These are phyloP conservation scores for Psilocybe cubensis DNA, from an alignment of 768 basidiomycete genomes.

Conservation along the genomic window DNA sequence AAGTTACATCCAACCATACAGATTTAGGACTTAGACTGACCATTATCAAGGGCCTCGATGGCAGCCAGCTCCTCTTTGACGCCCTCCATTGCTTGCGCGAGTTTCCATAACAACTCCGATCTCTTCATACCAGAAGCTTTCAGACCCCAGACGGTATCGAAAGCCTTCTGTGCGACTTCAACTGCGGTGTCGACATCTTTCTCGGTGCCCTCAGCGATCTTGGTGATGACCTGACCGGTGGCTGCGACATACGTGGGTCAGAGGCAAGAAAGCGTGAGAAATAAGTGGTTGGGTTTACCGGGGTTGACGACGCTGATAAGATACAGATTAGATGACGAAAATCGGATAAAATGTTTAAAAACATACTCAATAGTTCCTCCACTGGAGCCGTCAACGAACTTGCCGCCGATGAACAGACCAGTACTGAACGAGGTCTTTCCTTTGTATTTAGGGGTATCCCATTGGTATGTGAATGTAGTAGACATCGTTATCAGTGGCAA, in stretches of 20 bases:
- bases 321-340: constrained; percentile 6
- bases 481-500: constrained; percentile 30
- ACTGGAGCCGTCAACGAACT: constrained; percentile 62
- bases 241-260: constrained; percentile 46
- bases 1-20: background rate
- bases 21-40: constrained; percentile 31
- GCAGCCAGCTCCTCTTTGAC: constrained; percentile 70
- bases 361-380: constrained; percentile 72
- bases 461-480: constrained; percentile 46
- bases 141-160: constrained; percentile 70
- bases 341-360: background rate
- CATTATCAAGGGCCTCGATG: constrained; percentile 73
- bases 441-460: constrained; percentile 59
- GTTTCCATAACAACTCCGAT: constrained; percentile 58
- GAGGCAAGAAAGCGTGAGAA: constrained; percentile 9
- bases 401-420: constrained; percentile 74
- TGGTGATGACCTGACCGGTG: constrained; percentile 63
- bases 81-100: constrained; percentile 66
- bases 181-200: constrained; percentile 83
- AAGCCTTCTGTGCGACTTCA: constrained; percentile 58
- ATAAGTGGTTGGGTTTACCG: constrained; percentile 26
- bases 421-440: constrained; percentile 60
- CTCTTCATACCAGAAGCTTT: constrained; percentile 57
- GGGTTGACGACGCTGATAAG: constrained; percentile 66
- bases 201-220: constrained; percentile 59